phyloP scores from a whole-genome alignment of 495 filamentous ascomycete genomes.

The Eremomyces bilateralis region DNA sequence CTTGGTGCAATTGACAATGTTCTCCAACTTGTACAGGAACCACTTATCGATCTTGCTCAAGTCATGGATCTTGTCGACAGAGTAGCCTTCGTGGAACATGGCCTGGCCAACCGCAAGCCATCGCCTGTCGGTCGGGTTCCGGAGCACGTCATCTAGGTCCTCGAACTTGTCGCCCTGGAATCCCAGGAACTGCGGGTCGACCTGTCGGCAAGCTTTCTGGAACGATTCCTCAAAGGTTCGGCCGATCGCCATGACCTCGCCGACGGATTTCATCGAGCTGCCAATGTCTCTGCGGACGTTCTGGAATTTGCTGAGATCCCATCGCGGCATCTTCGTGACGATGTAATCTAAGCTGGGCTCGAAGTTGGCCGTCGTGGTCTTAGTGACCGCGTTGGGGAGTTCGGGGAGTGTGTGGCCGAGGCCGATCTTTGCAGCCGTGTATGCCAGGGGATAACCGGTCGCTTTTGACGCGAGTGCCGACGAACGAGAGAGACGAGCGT shows the following conservation, averaged over 20 bases:
- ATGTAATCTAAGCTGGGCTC: conserved; percentile 94
- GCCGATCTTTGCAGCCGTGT: conserved; percentile 89
- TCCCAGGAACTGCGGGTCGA: conserved; percentile 75
- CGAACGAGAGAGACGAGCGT: conserved; percentile 83
- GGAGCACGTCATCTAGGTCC: conserved; percentile 69
- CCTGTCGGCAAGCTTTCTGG: conserved; percentile 92
- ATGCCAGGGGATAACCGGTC: conserved; percentile 87
- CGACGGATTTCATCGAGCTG: conserved; percentile 91
- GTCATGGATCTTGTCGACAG: conserved; percentile 74
- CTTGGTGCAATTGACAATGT: conserved; percentile 73
- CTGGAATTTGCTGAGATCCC: conserved; percentile 96
- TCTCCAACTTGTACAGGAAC: conserved; percentile 96
- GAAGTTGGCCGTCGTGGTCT: conserved; percentile 97
- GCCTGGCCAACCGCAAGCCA: conserved; percentile 97
- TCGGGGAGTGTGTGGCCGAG: conserved; percentile 87
- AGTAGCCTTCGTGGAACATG: conserved; percentile 90
- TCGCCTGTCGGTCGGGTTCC: conserved; percentile 81
- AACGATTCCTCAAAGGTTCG: conserved; percentile 98
- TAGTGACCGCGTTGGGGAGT: conserved; percentile 90
- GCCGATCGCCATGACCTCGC: conserved; percentile 97
- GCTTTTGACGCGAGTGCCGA: conserved; percentile 93
- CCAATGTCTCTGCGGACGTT: conserved; percentile 96
- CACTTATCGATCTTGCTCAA: conserved; percentile 90
- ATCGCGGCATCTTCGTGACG: conserved; percentile 93
- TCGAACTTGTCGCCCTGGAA: conserved; percentile 94